phyloP scores from a whole-genome alignment of 2,329 filamentous ascomycete genomes.

The Coleophoma eucalyptorum region DNA sequence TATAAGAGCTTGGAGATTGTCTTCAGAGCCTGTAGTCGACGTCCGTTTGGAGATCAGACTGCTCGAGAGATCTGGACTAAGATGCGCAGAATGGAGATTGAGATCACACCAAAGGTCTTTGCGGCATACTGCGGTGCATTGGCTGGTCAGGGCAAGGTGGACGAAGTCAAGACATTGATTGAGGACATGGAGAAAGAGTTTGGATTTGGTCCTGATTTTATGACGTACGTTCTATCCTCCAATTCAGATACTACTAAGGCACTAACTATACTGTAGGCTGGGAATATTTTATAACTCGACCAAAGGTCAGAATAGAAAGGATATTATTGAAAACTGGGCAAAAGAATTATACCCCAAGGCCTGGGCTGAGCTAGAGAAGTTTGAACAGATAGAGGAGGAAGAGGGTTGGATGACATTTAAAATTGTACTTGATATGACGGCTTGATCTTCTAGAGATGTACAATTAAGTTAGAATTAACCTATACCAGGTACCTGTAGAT shows the following conservation, averaged over 20 bases:
- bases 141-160: slow-evolving; percentile 66
- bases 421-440: slow-evolving; percentile 19
- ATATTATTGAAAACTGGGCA: slow-evolving; percentile 72
- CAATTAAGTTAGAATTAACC: too few relatives aligned
- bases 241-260: slow-evolving; percentile 1
- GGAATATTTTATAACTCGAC: slow-evolving; percentile 74
- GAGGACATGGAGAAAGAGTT: slow-evolving; percentile 62
- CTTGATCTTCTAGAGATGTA: slow-evolving; percentile 6
- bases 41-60: slow-evolving; percentile 51
- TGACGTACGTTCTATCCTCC: slow-evolving; percentile 56
- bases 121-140: slow-evolving; percentile 74
- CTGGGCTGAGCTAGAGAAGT: slow-evolving; percentile 58
- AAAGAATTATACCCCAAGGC: slow-evolving; percentile 60
- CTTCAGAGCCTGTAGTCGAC: slow-evolving; percentile 71
- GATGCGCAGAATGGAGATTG: slow-evolving; percentile 71
- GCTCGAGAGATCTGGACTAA: slow-evolving; percentile 68
- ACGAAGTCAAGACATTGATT: slow-evolving; percentile 64
- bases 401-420: slow-evolving; percentile 23
- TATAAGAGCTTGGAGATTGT: slow-evolving; percentile 78
- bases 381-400: slow-evolving; percentile 19
- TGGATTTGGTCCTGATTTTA: slow-evolving; percentile 62
- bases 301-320: slow-evolving; percentile 60
- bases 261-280: slow-evolving; percentile 45
- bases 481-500: too few relatives aligned
- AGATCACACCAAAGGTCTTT: slow-evolving; percentile 70